phyloP scores from a whole-genome alignment of 768 basidiomycete species.

The Tylopilus cervinicoccineus region DNA sequence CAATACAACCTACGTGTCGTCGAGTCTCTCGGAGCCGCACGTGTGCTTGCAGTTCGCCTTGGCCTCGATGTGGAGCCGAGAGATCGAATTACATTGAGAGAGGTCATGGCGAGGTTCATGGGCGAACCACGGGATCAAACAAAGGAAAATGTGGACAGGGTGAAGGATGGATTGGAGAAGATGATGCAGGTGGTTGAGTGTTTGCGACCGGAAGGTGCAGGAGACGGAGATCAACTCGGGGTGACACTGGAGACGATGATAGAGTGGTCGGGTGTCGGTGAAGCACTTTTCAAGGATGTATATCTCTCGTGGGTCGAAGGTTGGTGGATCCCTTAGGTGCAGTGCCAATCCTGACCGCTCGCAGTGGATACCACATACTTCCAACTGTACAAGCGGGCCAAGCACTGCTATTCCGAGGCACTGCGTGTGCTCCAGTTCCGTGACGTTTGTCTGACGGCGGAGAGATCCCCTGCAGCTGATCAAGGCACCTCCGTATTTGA shows the following conservation, averaged over 20 bases:
- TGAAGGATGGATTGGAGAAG: conserved; percentile 46
- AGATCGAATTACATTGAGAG: conserved; percentile 57
- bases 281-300: conserved; percentile 54
- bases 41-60: conserved; percentile 62
- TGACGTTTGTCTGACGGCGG: conserved; percentile 51
- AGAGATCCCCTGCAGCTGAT: conserved; percentile 19
- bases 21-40: conserved; percentile 81
- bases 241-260: conserved; percentile 77
- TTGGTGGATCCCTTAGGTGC: conserved; percentile 29
- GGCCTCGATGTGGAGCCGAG: conserved; percentile 37
- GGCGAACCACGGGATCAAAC: conserved; percentile 39
- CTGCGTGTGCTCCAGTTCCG: conserved; percentile 78
- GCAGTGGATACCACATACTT: conserved; percentile 73
- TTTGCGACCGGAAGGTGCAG: conserved; percentile 42
- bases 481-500: conserved; percentile 33
- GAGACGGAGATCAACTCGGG: conserved; percentile 47
- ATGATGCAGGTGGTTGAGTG: conserved; percentile 48
- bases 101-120: conserved; percentile 58
- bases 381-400: conserved; percentile 77
- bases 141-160: conserved; percentile 38
- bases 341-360: background rate
- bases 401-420: conserved; percentile 79
- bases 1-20: conserved; percentile 90
- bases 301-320: conserved; percentile 81
- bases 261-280: conserved; percentile 52